These are phyloP conservation scores for Brasenia schreberi DNA, from an alignment of 164 flowering plant genomes.

Conservation along the genomic window DNA sequence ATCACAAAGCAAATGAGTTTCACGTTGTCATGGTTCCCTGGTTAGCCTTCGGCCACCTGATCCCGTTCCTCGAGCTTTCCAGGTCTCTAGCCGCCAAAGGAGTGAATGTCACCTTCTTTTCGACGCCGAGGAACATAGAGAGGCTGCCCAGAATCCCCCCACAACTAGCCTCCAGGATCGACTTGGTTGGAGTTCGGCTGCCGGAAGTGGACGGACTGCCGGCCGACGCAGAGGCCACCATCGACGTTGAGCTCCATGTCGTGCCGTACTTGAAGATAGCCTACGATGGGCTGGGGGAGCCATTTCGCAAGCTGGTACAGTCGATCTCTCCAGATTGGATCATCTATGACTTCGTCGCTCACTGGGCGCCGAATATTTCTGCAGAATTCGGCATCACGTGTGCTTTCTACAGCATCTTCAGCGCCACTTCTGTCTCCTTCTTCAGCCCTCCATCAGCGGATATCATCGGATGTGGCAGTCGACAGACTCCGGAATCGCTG, in stretches of 20 bases:
- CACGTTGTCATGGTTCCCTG: conserved; percentile 22
- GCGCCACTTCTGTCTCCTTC: not conserved
- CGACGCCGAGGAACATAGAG: conserved; percentile 24
- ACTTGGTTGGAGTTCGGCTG: conserved; percentile 18
- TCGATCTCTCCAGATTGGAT: conserved; percentile 3
- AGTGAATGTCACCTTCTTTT: conserved; percentile 13
- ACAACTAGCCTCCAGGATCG: conserved; percentile 7
- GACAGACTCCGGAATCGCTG: conserved; percentile 11
- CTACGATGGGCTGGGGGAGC: conserved; percentile 18
- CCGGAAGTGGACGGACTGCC: conserved; percentile 21
- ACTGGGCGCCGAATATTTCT: conserved; percentile 2
- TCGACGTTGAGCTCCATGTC: conserved; percentile 18
- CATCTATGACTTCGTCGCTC: not conserved
- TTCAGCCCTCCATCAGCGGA: conserved; percentile 3
- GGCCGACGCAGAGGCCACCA: conserved; percentile 26
- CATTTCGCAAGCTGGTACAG: conserved; percentile 11
- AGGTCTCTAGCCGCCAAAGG: conserved; percentile 17
- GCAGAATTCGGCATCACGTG: conserved; percentile 2
- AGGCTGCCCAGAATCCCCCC: conserved; percentile 27
- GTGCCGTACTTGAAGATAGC: conserved; percentile 23
- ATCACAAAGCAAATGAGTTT: not conserved
- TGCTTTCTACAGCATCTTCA: conserved; percentile 4
- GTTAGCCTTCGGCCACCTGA: conserved; percentile 25
- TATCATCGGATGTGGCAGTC: conserved; percentile 1
- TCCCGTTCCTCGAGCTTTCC: conserved; percentile 24